Conservation (phyloP, 2,329 filamentous ascomycete species). For the Venturia oleaginea region DNA sequence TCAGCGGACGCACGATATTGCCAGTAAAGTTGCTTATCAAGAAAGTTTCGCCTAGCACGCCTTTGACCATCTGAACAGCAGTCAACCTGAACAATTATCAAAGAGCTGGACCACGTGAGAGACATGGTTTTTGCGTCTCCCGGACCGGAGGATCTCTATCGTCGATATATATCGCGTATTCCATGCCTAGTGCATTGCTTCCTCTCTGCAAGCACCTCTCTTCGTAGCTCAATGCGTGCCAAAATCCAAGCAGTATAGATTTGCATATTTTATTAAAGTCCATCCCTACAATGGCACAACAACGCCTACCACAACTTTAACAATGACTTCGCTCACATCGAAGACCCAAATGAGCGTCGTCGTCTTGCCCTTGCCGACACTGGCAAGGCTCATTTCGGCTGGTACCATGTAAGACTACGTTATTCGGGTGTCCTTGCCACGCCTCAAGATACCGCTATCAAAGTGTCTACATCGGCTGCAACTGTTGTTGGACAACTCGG, state of each 20-base stretch:
- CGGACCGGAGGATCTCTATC: not conserved
- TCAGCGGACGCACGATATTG: slow-evolving; percentile 25
- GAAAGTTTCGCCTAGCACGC: slow-evolving; percentile 23
- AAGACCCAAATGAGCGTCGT: slow-evolving; percentile 69
- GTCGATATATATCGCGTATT: not conserved
- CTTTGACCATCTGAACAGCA: slow-evolving; percentile 22
- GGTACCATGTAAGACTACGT: slow-evolving; percentile 62
- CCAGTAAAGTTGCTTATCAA: slow-evolving; percentile 29
- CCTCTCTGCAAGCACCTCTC: not conserved
- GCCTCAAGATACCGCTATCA: slow-evolving; percentile 69
- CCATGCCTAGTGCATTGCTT: not conserved
- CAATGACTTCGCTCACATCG: slow-evolving; percentile 30
- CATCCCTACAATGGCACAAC: slow-evolving; percentile 3
- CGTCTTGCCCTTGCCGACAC: slow-evolving; percentile 72
- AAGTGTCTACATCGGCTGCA: slow-evolving; percentile 72
- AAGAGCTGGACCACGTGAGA: not conserved
- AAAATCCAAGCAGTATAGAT: not conserved
- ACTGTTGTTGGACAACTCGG: slow-evolving; percentile 75
- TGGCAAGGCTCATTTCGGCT: slow-evolving; percentile 72
- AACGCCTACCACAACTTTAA: slow-evolving; percentile 13
- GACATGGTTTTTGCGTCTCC: not conserved
- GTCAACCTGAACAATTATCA: not conserved
- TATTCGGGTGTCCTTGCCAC: slow-evolving; percentile 48
- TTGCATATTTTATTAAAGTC: not conserved
- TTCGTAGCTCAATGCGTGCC: not conserved